Evolutionary conservation across 1,284 basidiomycete species (phyloP).

Genomic region (Ganoderma sp.): DNA sequence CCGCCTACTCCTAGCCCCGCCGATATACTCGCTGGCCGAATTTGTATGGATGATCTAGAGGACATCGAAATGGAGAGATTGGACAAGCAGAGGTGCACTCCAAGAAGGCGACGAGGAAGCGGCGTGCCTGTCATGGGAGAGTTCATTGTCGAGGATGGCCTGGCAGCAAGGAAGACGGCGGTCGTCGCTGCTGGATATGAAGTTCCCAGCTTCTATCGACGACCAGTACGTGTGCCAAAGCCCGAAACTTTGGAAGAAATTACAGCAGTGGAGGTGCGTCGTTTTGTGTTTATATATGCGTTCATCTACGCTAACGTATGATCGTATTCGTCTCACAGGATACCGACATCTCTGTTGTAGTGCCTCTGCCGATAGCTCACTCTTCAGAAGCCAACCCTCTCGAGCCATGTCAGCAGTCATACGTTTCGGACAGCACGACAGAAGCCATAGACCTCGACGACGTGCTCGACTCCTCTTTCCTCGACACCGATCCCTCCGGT

Average conservation of each 20-base stretch:
- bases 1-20: slow-evolving; percentile 54
- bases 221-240: slow-evolving; percentile 28
- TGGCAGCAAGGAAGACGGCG: slow-evolving; percentile 52
- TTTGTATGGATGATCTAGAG: slow-evolving; percentile 52
- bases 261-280: slow-evolving; percentile 24
- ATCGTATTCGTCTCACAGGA: slow-evolving; percentile 18
- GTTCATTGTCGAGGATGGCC: slow-evolving; percentile 48
- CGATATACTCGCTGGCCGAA: slow-evolving; percentile 67
- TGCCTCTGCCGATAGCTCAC: slow-evolving; percentile 24
- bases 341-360: slow-evolving; percentile 17
- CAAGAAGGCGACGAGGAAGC: slow-evolving; percentile 30
- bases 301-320: not conserved
- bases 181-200: slow-evolving; percentile 61
- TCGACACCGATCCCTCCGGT: slow-evolving; percentile 57
- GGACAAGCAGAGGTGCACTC: slow-evolving; percentile 34
- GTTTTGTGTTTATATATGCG: not conserved
- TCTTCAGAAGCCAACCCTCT: slow-evolving; percentile 42
- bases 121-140: slow-evolving; percentile 58
- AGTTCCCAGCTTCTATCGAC: slow-evolving; percentile 71
- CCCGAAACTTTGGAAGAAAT: slow-evolving; percentile 16
- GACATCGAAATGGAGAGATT: slow-evolving; percentile 47
- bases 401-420: slow-evolving; percentile 27
- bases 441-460: slow-evolving; percentile 76
- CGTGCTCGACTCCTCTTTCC: slow-evolving; percentile 76
- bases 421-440: slow-evolving; percentile 45